These are phyloP conservation scores for Rosellinia necatrix DNA, from an alignment of 2,329 filamentous ascomycete genomes.

Conservation along the genomic window DNA sequence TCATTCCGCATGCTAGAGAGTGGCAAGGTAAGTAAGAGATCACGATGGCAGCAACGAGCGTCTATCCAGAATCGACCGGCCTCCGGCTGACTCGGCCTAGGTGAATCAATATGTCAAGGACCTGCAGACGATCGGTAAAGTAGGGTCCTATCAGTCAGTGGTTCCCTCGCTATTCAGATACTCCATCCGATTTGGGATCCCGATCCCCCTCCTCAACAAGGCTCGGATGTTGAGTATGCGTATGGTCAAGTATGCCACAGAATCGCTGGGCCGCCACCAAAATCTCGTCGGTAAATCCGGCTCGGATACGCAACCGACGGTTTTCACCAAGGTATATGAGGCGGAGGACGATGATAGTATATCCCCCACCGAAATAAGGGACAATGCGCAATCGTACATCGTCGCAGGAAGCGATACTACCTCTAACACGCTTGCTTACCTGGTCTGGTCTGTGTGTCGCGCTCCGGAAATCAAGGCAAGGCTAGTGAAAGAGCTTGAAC, in stretches of 20 bases:
- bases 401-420: constrained; percentile 59
- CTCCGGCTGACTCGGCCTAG: constrained; percentile 29
- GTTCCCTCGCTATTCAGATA: constrained; percentile 40
- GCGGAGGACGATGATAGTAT: constrained; percentile 37
- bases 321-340: constrained; percentile 46
- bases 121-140: constrained; percentile 39
- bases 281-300: constrained; percentile 28
- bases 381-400: constrained; percentile 45
- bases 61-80: neutral
- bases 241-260: constrained; percentile 34
- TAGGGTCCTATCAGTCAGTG: constrained; percentile 33
- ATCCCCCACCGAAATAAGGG: constrained; percentile 20
- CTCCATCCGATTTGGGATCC: constrained; percentile 27
- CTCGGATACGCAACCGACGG: constrained; percentile 36
- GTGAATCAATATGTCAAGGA: constrained; percentile 49
- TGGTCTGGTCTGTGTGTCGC: constrained; percentile 47
- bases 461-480: constrained; percentile 37
- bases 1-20: constrained; percentile 57
- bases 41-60: too few species aligned
- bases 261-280: constrained; percentile 33
- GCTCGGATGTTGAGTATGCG: constrained; percentile 22
- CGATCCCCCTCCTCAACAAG: constrained; percentile 36
- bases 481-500: constrained; percentile 28
- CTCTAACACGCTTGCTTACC: constrained; percentile 53
- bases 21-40: constrained; percentile 50